Evolutionary conservation across 495 filamentous ascomycete genomes (phyloP), one percentile per base, ranked within the genome.

Genomic region (Thermochaetoides thermophila): DNA sequence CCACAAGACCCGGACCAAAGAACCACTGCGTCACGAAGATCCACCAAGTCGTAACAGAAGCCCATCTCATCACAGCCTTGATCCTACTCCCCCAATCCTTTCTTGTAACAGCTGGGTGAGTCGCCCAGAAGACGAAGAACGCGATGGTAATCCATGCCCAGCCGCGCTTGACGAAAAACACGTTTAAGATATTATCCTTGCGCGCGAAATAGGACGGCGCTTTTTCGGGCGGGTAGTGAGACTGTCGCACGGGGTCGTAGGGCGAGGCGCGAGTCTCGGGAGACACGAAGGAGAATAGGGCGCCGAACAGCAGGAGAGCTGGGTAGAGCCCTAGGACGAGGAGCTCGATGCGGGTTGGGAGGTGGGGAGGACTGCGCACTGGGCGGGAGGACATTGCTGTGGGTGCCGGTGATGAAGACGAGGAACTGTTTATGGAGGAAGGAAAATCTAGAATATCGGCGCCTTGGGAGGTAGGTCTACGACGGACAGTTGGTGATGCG

Each of bases 11-110:
- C 14, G 89, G 75, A 0, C 89, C 89, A 44, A 97, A 93, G 52
- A 77, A 95, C 89, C 87, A 95, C 62, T 94, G 89, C 43, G 91
- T 97, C 12, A 82, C 71, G 12, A 73, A 50, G 17, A 78, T 66
- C 84, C 84, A 92, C 60, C 72, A 81, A 2, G 52, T 29, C 5
- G 84, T 89, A 0, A 81, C 74, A 5, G 82, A 52, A 3, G 41
- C 58, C 68, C 84, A 96, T 2, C 89, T 63, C 7, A 75, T 26
- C 6, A 57, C 25, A 0, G 76, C 81, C 24, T 69, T 61, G 0
- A 66, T 34, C 9, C 61, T 47, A n/a, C 51, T 48, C 35, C 43
- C 45, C 0, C 5, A 2, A 6, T 24, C 21, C 21, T 24, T 11
- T 24, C 21, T 11, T 11, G 6, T 24, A 11, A 11, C 11, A 24